phyloP scores from a whole-genome alignment of 2,329 filamentous ascomycete genomes.

The Davidsoniella virescens region DNA sequence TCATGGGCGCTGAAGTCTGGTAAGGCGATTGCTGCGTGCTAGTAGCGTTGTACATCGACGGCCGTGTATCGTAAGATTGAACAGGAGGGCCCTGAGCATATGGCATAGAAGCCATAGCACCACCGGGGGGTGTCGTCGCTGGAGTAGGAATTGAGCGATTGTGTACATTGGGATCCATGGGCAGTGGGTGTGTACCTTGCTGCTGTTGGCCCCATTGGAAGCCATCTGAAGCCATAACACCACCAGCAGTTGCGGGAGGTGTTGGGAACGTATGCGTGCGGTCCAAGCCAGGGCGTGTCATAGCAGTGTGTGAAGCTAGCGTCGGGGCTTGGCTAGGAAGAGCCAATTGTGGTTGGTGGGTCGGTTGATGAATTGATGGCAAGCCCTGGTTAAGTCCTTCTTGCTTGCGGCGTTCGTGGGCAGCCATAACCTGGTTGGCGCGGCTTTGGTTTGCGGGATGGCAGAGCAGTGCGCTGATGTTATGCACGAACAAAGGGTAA shows the following conservation, averaged over 20 bases:
- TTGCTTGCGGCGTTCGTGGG: conserved; percentile 60
- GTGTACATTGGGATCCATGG: conserved; percentile 67
- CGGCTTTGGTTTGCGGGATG: conserved; percentile 78
- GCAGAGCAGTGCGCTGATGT: conserved; percentile 85
- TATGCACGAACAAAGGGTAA: conserved; percentile 93
- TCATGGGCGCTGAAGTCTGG: conserved; percentile 41
- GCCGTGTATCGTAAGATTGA: conserved; percentile 59
- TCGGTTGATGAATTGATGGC: conserved; percentile 47
- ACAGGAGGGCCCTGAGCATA: conserved; percentile 45
- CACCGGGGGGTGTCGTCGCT: conserved; percentile 74
- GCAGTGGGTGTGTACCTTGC: conserved; percentile 53
- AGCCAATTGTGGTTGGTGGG: conserved; percentile 39
- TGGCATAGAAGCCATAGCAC: conserved; percentile 57
- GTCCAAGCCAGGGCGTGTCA: conserved; percentile 62
- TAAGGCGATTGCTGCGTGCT: conserved; percentile 58
- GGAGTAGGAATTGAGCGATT: conserved; percentile 81
- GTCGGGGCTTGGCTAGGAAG: conserved; percentile 40
- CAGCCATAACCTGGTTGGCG: conserved; percentile 75
- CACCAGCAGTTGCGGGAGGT: conserved; percentile 81
- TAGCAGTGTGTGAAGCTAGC: conserved; percentile 49
- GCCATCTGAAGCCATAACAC: conserved; percentile 64
- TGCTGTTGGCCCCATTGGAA: conserved; percentile 57
- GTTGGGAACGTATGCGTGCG: conserved; percentile 87
- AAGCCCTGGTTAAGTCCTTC: conserved; percentile 44
- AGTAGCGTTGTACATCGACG: conserved; percentile 61